Conservation (phyloP, 192 early-diverging fungal species). For the Podila epigama region DNA sequence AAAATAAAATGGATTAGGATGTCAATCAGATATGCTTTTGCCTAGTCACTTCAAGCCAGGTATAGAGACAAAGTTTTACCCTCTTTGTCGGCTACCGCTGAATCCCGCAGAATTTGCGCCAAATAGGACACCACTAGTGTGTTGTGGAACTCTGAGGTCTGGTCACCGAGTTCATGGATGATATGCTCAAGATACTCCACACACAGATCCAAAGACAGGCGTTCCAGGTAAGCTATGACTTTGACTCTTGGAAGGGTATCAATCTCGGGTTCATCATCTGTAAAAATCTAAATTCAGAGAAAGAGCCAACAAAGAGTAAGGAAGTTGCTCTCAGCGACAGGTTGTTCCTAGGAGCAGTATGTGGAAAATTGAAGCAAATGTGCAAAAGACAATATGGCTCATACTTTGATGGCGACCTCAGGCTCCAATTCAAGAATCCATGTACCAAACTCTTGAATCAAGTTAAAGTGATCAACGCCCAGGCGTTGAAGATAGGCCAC, state of each 20-base stretch:
- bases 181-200: constrained; percentile 84
- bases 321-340: too few species aligned
- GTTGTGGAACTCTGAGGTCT: constrained; percentile 79
- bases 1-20: constrained; percentile 13
- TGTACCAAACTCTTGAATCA: constrained; percentile 83
- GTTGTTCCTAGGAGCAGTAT: too few species aligned
- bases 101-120: constrained; percentile 61
- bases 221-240: constrained; percentile 73
- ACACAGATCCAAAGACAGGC: constrained; percentile 68
- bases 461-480: constrained; percentile 75
- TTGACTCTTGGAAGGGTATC: constrained; percentile 66
- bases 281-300: constrained; percentile 53
- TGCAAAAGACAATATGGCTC: constrained; percentile 1
- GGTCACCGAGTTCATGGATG: constrained; percentile 72
- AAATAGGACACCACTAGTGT: constrained; percentile 83
- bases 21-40: too few species aligned
- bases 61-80: neutral
- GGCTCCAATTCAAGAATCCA: constrained; percentile 80
- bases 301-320: neutral
- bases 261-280: constrained; percentile 65
- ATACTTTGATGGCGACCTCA: constrained; percentile 73
- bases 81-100: constrained; percentile 10
- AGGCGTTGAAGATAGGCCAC: constrained; percentile 83
- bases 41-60: neutral
- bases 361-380: neutral